Evolutionary conservation across 2,329 filamentous ascomycete genomes (phyloP).

Genomic region (Gyromitra esculenta): DNA sequence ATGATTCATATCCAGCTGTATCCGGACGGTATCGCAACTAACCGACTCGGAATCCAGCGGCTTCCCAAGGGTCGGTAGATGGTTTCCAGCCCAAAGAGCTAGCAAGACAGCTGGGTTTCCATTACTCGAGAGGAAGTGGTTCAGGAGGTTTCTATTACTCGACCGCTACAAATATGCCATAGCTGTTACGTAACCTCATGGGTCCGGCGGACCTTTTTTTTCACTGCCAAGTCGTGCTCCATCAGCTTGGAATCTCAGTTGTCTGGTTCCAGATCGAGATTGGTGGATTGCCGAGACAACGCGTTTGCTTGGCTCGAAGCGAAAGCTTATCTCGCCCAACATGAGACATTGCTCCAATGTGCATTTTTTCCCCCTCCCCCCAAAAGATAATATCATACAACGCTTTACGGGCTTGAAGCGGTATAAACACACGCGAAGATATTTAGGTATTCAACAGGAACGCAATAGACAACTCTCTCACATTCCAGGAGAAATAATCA

Average conservation of each 20-base stretch:
- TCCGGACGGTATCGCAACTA: slow-evolving; percentile 7
- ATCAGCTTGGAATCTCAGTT: not conserved
- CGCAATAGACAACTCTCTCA: too few relatives aligned
- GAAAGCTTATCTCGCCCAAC: slow-evolving; percentile 14
- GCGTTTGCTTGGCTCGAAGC: not conserved
- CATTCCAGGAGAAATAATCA: too few relatives aligned
- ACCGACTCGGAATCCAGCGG: slow-evolving; percentile 22
- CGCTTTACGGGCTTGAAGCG: too few relatives aligned
- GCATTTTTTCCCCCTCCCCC: not conserved
- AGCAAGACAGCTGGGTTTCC: slow-evolving; percentile 9
- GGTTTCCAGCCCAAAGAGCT: not conserved
- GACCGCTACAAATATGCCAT: slow-evolving; percentile 4
- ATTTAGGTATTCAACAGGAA: too few relatives aligned
- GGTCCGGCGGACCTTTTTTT: slow-evolving; percentile 2
- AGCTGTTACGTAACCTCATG: slow-evolving; percentile 26
- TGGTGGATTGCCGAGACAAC: not conserved
- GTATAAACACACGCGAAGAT: too few relatives aligned
- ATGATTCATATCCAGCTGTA: slow-evolving; percentile 10
- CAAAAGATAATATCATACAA: not conserved
- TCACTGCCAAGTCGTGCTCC: not conserved
- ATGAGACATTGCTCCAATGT: not conserved
- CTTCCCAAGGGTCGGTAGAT: slow-evolving; percentile 6
- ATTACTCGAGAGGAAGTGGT: slow-evolving; percentile 38
- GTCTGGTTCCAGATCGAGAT: not conserved
- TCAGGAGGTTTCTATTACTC: slow-evolving; percentile 30